These are phyloP conservation scores for Abortiporus biennis DNA, from an alignment of 1,284 basidiomycete genomes.

Conservation along the genomic window DNA sequence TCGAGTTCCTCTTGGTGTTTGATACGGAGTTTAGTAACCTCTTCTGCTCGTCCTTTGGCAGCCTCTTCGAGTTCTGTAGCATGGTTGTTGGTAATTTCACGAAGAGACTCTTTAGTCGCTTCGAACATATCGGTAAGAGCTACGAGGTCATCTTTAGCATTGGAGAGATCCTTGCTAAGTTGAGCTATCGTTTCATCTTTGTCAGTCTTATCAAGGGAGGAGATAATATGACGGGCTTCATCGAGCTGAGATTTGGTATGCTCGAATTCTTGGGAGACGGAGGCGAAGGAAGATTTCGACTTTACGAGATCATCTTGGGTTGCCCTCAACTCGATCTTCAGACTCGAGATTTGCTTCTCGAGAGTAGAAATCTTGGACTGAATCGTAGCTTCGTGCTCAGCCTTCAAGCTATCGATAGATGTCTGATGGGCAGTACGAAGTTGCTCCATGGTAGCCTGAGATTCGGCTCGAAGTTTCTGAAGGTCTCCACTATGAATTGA, in stretches of 20 bases:
- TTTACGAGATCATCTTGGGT: conserved; percentile 77
- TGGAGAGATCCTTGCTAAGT: conserved; percentile 52
- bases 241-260: conserved; percentile 57
- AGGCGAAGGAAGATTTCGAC: conserved; percentile 53
- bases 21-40: conserved; percentile 54
- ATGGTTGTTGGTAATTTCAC: conserved; percentile 65
- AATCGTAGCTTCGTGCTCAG: conserved; percentile 53
- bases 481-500: conserved; percentile 65
- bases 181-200: conserved; percentile 51
- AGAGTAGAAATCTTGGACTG: conserved; percentile 50
- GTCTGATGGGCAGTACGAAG: conserved; percentile 55
- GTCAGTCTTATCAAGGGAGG: conserved; percentile 36
- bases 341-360: conserved; percentile 58
- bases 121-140: conserved; percentile 53
- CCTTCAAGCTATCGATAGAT: conserved; percentile 52
- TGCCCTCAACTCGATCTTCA: conserved; percentile 69
- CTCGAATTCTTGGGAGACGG: conserved; percentile 47
- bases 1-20: conserved; percentile 54
- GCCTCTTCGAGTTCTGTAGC: conserved; percentile 64
- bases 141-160: conserved; percentile 55
- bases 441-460: conserved; percentile 61
- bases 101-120: conserved; percentile 64
- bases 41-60: conserved; percentile 61
- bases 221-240: conserved; percentile 40
- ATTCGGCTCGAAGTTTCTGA: conserved; percentile 58